phyloP scores from a whole-genome alignment of 192 early-diverging fungal species.

The Backusella macrospora region DNA sequence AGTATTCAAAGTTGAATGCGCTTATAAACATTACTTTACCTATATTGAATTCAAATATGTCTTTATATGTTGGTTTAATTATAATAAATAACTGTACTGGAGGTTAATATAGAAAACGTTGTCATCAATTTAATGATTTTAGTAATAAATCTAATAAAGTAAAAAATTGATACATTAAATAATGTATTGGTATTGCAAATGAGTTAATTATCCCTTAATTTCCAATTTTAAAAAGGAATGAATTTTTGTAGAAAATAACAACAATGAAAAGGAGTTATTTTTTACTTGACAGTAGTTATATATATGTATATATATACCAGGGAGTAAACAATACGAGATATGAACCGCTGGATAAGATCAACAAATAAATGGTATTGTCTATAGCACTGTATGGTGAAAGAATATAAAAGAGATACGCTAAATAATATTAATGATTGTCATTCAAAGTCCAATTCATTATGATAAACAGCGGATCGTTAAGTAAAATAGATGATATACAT shows the following conservation, averaged over 20 bases:
- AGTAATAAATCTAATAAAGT: background rate
- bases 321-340: too few relatives aligned
- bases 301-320: too few relatives aligned
- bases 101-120: background rate
- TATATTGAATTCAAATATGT: background rate
- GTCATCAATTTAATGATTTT: background rate
- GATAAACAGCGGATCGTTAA: too few relatives aligned
- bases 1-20: background rate
- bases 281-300: background rate
- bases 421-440: too few relatives aligned
- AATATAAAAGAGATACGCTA: too few relatives aligned
- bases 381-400: too few relatives aligned
- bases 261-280: background rate
- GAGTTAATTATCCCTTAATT: slow-evolving; percentile 4
- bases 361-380: too few relatives aligned
- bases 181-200: background rate
- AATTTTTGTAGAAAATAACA: background rate
- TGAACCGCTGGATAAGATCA: too few relatives aligned
- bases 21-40: background rate
- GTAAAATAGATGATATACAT: too few relatives aligned
- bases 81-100: background rate
- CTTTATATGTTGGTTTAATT: background rate
- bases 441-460: too few relatives aligned
- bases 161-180: background rate
- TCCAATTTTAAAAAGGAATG: background rate